These are phyloP conservation scores for Penicillium paneum DNA, from an alignment of 2,329 filamentous ascomycete species.

Conservation along the genomic window DNA sequence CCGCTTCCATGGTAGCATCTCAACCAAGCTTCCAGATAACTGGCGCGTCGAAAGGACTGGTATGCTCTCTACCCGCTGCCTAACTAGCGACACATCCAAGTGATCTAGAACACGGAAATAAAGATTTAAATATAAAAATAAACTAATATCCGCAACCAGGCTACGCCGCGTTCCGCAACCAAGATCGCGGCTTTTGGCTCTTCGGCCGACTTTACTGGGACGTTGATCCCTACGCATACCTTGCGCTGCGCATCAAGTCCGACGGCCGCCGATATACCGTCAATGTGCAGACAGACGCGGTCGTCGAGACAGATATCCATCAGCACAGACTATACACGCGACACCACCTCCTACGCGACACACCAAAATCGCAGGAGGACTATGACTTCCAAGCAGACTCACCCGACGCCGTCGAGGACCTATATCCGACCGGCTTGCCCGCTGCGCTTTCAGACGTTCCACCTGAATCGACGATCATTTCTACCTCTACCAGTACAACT, in stretches of 20 bases:
- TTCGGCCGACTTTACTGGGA: slow-evolving; percentile 87
- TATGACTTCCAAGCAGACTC: slow-evolving; percentile 20
- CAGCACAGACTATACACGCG: slow-evolving; percentile 75
- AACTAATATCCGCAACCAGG: slow-evolving; percentile 51
- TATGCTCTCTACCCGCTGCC: slow-evolving; percentile 15
- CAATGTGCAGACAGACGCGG: slow-evolving; percentile 90
- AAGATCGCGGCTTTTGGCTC: slow-evolving; percentile 70
- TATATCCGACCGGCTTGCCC: slow-evolving; percentile 32
- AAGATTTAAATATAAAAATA: background rate
- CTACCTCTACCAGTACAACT: slow-evolving; percentile 28
- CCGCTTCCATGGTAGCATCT: slow-evolving; percentile 84
- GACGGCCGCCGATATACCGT: slow-evolving; percentile 91
- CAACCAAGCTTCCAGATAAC: slow-evolving; percentile 73
- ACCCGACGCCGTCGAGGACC: slow-evolving; percentile 19
- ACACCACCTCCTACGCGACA: slow-evolving; percentile 37
- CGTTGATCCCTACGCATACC: slow-evolving; percentile 81
- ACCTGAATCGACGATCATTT: slow-evolving; percentile 35
- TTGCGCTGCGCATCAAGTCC: slow-evolving; percentile 83
- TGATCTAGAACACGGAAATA: background rate
- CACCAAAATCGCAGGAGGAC: slow-evolving; percentile 13
- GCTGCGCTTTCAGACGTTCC: slow-evolving; percentile 40
- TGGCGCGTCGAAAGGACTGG: slow-evolving; percentile 44
- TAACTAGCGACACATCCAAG: background rate
- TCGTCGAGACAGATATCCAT: slow-evolving; percentile 92
- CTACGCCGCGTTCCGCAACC: slow-evolving; percentile 86